Evolutionary conservation across 1,284 basidiomycete species (phyloP).

Genomic region (Neolentinus lepideus): DNA sequence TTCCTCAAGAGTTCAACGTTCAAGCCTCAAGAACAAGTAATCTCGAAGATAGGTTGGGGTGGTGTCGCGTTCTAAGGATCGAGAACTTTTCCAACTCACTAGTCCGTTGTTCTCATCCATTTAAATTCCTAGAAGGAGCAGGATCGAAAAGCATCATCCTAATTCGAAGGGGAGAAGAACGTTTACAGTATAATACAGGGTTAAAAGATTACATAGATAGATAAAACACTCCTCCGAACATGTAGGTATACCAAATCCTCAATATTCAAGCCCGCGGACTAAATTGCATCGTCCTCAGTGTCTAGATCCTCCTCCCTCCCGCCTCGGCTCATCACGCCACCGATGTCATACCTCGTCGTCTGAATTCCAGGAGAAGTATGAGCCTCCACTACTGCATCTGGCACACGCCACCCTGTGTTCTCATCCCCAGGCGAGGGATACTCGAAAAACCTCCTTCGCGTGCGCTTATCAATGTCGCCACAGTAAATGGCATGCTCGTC

Average conservation of each 20-base stretch:
- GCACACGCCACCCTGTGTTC: not conserved
- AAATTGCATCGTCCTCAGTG: not conserved
- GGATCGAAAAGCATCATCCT: no score
- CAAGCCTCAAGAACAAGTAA: no score
- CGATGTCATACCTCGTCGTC: not conserved
- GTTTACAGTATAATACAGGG: no score
- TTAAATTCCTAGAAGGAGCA: not conserved
- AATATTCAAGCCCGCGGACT: no score
- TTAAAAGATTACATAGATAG: no score
- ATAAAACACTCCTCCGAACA: not conserved
- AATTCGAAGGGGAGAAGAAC: no score
- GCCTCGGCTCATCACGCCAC: not conserved
- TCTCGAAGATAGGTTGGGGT: no score
- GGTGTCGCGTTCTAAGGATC: no score
- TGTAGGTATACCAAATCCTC: not conserved
- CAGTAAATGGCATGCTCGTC: not conserved
- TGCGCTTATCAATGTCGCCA: not conserved
- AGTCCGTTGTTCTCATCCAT: no score
- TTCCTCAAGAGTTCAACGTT: no score
- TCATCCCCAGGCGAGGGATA: no score
- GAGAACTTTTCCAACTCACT: no score
- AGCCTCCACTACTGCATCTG: not conserved
- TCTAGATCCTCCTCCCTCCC: not conserved
- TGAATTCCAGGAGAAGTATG: not conserved
- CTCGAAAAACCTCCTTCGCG: not conserved